Conservation (phyloP, 2,329 filamentous ascomycete species). For the Pseudocercospora cruenta region DNA sequence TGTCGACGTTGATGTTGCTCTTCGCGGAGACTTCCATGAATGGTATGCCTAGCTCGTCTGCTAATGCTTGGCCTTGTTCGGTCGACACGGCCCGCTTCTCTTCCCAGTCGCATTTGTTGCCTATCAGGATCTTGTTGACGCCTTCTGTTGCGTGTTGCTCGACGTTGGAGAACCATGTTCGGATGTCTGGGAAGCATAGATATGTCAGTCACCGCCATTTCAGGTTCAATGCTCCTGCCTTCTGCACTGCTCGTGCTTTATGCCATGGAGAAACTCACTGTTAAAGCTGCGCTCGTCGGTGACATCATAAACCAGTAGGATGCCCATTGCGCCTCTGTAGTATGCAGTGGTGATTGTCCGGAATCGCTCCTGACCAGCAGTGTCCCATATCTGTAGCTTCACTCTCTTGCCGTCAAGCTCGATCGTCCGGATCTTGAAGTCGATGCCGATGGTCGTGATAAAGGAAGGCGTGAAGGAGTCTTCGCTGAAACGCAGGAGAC, state of each 20-base stretch:
- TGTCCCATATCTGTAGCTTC: conserved; percentile 99
- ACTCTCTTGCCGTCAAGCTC: conserved; percentile 98
- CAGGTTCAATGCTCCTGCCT: not conserved
- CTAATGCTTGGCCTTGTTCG: conserved; percentile 88
- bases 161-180: conserved; percentile 99
- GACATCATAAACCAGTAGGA: conserved; percentile 96
- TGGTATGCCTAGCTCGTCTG: conserved; percentile 93
- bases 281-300: conserved; percentile 95
- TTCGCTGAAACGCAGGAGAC: conserved; percentile 92
- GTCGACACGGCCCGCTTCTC: conserved; percentile 95
- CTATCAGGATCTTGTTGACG: conserved; percentile 98
- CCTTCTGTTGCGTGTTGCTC: conserved; percentile 99
- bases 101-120: conserved; percentile 99
- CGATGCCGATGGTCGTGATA: conserved; percentile 99
- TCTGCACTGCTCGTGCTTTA: not conserved
- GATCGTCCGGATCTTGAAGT: conserved; percentile 99
- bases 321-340: conserved; percentile 98
- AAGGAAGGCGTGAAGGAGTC: conserved; percentile 97
- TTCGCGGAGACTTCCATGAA: conserved; percentile 99
- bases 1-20: conserved; percentile 99
- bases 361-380: conserved; percentile 96
- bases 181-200: conserved; percentile 71
- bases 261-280: conserved; percentile 22
- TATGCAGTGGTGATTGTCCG: conserved; percentile 98
- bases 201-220: conserved; percentile 25